Evolutionary conservation across 1,284 basidiomycete genomes (phyloP).

Genomic region (Moesziomyces parantarcticus): DNA sequence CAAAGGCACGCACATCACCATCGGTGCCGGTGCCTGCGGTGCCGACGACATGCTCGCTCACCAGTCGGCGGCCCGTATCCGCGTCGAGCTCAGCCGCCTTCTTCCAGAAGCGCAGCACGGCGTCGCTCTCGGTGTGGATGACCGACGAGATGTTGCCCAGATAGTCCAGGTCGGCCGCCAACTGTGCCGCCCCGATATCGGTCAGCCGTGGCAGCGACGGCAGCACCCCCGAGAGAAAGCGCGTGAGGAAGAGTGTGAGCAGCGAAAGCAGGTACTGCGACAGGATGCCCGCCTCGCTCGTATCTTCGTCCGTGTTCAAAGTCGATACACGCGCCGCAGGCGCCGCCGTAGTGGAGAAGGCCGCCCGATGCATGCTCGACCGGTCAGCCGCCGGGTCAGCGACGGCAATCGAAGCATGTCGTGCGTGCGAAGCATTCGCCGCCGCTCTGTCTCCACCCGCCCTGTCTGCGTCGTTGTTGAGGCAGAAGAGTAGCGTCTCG

Average conservation of each 20-base stretch:
- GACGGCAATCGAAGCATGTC: constrained; percentile 17
- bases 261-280: constrained; percentile 80
- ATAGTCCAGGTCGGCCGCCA: constrained; percentile 88
- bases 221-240: constrained; percentile 43
- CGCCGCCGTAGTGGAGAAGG: constrained; percentile 29
- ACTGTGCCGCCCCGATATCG: constrained; percentile 79
- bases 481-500: constrained; percentile 81
- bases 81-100: constrained; percentile 19
- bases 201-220: constrained; percentile 74
- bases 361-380: constrained; percentile 40
- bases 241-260: constrained; percentile 76
- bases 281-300: constrained; percentile 70
- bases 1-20: constrained; percentile 8
- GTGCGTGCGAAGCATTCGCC: background rate
- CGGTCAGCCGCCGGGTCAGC: constrained; percentile 7
- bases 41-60: constrained; percentile 12
- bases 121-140: constrained; percentile 69
- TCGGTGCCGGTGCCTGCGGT: background rate
- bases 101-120: constrained; percentile 26
- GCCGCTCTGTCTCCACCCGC: constrained; percentile 69
- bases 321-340: constrained; percentile 70
- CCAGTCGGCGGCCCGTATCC: constrained; percentile 13
- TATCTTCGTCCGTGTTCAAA: constrained; percentile 40
- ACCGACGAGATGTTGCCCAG: constrained; percentile 89
- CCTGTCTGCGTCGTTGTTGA: constrained; percentile 6